Conservation (phyloP, 2,329 filamentous ascomycete species). For the Aspergillus amoenus region DNA sequence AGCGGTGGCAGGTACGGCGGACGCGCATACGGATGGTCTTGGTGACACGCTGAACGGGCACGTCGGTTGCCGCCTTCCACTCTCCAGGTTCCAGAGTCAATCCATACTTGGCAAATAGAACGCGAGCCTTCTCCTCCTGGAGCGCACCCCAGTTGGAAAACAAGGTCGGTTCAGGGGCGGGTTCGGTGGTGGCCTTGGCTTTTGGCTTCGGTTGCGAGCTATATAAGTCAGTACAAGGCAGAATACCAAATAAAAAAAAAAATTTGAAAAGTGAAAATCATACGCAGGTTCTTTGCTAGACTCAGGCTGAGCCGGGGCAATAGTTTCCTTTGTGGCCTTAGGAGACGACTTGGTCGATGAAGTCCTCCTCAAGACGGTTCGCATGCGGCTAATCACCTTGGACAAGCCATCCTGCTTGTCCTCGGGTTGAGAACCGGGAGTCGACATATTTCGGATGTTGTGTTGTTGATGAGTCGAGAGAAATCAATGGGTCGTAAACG, state of each 20-base stretch:
- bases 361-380: slow-evolving; percentile 34
- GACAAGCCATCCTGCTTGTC: slow-evolving; percentile 35
- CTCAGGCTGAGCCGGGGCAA: slow-evolving; percentile 1
- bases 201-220: slow-evolving; percentile 4
- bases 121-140: slow-evolving; percentile 45
- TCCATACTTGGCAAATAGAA: slow-evolving; percentile 49
- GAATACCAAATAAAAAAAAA: background rate
- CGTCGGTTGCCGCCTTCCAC: slow-evolving; percentile 37
- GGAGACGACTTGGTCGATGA: slow-evolving; percentile 25
- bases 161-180: slow-evolving; percentile 19
- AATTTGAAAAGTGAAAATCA: background rate
- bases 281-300: slow-evolving; percentile 13
- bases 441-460: slow-evolving; percentile 23
- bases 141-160: slow-evolving; percentile 36
- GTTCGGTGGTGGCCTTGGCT: slow-evolving; percentile 11
- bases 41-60: slow-evolving; percentile 42
- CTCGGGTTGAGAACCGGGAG: slow-evolving; percentile 18
- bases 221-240: background rate
- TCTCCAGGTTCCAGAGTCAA: slow-evolving; percentile 44
- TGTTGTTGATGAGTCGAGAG: background rate
- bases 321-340: background rate
- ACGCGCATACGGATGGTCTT: slow-evolving; percentile 50
- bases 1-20: slow-evolving; percentile 71
- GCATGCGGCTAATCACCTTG: slow-evolving; percentile 42
- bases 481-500: background rate